Base-by-base conservation (phyloP, 2,329 filamentous ascomycete genomes). In the Pleomassaria siparia region DNA sequence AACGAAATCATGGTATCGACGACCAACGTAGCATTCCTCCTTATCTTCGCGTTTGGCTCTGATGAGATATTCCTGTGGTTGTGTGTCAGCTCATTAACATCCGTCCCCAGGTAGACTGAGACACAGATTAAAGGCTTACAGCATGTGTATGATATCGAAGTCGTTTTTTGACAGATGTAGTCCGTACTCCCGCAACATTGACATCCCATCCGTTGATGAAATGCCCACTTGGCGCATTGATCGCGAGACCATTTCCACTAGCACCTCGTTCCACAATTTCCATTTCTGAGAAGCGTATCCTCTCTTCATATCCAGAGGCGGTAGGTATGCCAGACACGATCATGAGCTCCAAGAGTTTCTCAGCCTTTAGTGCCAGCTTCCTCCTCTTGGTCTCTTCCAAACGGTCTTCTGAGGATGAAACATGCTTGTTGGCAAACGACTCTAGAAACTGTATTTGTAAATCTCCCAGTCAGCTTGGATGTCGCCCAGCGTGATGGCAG, bases 291-390 rank as follows among this genome's bases (percentile, higher is more conserved):
- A 99, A 99, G 42, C 91, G 84, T 65, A 99, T 96, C 48, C 94
- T 84, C 76, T 99, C 94, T 72, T 99, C 94, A 68, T 97, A 99
- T 2, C 94, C 94, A 4, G 91, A 96, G 3, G 94, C 91, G 1
- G 94, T 99, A 26, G 89, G 89, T 48, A 99, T 87, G 29, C 94
- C 94, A 7, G 92, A 97, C 8, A 99, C 94, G 91, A 99, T 96
- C 94, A 99, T 99, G 51, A 99, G 79, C 77, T 99, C 94, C 10
- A 99, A 89, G 48, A 99, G 76, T 76, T 99, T 99, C 70, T 94
- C 87, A 40, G 89, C 90, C 80, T 99, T 99, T 60, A 86, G 79
- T 3, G 94, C 92, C 55, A 99, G 76, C 72, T 99, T 99, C 56
- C 86, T 82, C 49, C 94, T 83, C 76, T 99, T 99, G 9, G 94